Evolutionary conservation across 176 grass and related monocot species (phyloP).

Genomic region (Bolboschoenus planiculmis): DNA sequence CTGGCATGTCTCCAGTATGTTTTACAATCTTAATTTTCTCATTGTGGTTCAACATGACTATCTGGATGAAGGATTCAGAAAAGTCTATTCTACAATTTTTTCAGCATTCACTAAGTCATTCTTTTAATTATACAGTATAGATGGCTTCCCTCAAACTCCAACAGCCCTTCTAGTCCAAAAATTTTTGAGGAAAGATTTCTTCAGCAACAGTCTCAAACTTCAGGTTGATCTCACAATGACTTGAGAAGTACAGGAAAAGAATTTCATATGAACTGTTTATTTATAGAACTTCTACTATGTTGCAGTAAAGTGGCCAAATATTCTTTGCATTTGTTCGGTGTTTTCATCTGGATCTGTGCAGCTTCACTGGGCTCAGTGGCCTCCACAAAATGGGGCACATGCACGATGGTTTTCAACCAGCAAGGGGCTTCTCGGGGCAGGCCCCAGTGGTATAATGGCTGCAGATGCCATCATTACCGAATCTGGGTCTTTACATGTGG

Average conservation of each 20-base stretch:
- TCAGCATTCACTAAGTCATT: slow-evolving; percentile 28
- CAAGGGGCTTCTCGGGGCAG: slow-evolving; percentile 93
- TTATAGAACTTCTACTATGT: slow-evolving; percentile 24
- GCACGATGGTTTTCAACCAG: slow-evolving; percentile 95
- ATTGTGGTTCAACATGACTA: not conserved
- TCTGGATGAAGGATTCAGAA: not conserved
- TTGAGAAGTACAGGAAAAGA: not conserved
- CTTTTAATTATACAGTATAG: slow-evolving; percentile 68
- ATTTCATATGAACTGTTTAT: not conserved
- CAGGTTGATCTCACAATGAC: slow-evolving; percentile 43
- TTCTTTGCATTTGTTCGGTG: slow-evolving; percentile 89
- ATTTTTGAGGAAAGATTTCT: slow-evolving; percentile 88
- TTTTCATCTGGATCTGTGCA: slow-evolving; percentile 99
- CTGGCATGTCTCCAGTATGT: slow-evolving; percentile 70
- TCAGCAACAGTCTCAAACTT: slow-evolving; percentile 66
- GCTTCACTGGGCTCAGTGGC: slow-evolving; percentile 93
- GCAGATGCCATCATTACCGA: slow-evolving; percentile 97
- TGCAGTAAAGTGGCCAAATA: slow-evolving; percentile 87
- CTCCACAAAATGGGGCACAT: slow-evolving; percentile 54
- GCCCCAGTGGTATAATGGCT: slow-evolving; percentile 96
- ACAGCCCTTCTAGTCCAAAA: slow-evolving; percentile 45
- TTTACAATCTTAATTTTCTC: not conserved
- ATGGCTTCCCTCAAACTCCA: slow-evolving; percentile 79
- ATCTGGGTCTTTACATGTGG: slow-evolving; percentile 83
- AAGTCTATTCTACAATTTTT: not conserved